Percentiles rank a stretch among this genome's conserved stretches.
These are phyloP conservation scores for Serendipita sp. DNA, from an alignment of 768 basidiomycete species.

Conservation along the genomic window DNA sequence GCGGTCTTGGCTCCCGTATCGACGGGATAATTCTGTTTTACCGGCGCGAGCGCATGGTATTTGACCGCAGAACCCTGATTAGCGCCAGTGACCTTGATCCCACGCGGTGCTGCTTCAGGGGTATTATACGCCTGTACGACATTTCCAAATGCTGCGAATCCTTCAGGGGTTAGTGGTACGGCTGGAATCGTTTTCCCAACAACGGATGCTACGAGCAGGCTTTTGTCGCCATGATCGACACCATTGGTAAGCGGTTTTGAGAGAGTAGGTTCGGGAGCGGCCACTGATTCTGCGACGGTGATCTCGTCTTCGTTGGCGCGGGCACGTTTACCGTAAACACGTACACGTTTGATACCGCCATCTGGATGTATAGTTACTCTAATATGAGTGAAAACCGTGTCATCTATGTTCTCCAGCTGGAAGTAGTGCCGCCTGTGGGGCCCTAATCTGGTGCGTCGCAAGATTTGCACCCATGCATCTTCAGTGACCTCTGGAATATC, in stretches of 20 bases:
- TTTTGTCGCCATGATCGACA: background rate
- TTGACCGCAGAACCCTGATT: constrained; percentile 86
- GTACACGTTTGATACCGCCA: constrained; percentile 87
- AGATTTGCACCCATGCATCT: constrained; percentile 53
- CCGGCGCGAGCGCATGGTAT: constrained; percentile 77
- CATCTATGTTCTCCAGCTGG: constrained; percentile 52
- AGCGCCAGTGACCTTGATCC: constrained; percentile 56
- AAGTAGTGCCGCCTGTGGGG: constrained; percentile 84
- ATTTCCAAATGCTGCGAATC: constrained; percentile 75
- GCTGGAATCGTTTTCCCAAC: constrained; percentile 29
- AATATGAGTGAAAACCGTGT: constrained; percentile 58
- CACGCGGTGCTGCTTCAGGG: constrained; percentile 44
- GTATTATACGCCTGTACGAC: constrained; percentile 80
- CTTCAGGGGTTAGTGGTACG: constrained; percentile 64
- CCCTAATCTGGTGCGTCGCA: constrained; percentile 65
- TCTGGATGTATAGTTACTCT: constrained; percentile 84
- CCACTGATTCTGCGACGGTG: background rate
- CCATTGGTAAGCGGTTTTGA: background rate
- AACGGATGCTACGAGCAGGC: background rate
- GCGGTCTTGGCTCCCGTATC: constrained; percentile 41
- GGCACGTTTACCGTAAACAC: constrained; percentile 52
- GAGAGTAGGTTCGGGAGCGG: background rate
- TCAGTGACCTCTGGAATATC: constrained; percentile 22
- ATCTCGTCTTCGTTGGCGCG: constrained; percentile 8
- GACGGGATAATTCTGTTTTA: constrained; percentile 48